Percentiles rank a stretch among this genome's conserved stretches.
Evolutionary conservation across 179 eudicot species (phyloP).

Genomic region (Pouteria campechiana): DNA sequence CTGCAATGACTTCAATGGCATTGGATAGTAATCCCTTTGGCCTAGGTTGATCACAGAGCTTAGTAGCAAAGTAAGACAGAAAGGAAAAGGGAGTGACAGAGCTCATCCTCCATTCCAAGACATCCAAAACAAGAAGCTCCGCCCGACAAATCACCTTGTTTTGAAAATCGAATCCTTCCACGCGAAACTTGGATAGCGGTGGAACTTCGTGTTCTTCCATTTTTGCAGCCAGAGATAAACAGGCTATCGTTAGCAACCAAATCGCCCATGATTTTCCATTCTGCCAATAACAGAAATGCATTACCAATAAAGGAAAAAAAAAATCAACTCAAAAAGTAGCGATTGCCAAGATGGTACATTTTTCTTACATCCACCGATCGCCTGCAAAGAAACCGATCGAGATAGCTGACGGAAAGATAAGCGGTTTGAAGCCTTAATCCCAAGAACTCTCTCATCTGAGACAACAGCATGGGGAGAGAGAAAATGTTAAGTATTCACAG

Average conservation of each 20-base stretch:
- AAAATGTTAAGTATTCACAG: too few species aligned
- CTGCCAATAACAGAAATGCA: slow-evolving; percentile 16
- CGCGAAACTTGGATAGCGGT: slow-evolving; percentile 15
- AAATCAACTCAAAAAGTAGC: too few species aligned
- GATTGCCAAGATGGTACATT: too few species aligned
- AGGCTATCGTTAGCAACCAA: slow-evolving; percentile 34
- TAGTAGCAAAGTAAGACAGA: slow-evolving; percentile 18
- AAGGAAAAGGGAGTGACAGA: slow-evolving; percentile 40
- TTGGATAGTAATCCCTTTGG: slow-evolving; percentile 8
- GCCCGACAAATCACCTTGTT: slow-evolving; percentile 31
- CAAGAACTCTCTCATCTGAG: too few species aligned
- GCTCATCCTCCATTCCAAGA: slow-evolving; percentile 48
- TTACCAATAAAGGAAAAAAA: neutral
- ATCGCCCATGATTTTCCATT: slow-evolving; percentile 31
- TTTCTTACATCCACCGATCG: too few species aligned
- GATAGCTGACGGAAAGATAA: too few species aligned
- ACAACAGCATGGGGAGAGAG: too few species aligned
- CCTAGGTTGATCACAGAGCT: slow-evolving; percentile 3
- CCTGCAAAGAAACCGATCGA: too few species aligned
- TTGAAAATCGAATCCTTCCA: slow-evolving; percentile 21
- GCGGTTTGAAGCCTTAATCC: too few species aligned
- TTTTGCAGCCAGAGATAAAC: slow-evolving; percentile 53
- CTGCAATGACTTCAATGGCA: slow-evolving; percentile 16
- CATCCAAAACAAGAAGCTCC: slow-evolving; percentile 42
- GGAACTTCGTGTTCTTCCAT: slow-evolving; percentile 34